phyloP scores from a whole-genome alignment of 2,329 filamentous ascomycete genomes.

The Penicillium nordicum region DNA sequence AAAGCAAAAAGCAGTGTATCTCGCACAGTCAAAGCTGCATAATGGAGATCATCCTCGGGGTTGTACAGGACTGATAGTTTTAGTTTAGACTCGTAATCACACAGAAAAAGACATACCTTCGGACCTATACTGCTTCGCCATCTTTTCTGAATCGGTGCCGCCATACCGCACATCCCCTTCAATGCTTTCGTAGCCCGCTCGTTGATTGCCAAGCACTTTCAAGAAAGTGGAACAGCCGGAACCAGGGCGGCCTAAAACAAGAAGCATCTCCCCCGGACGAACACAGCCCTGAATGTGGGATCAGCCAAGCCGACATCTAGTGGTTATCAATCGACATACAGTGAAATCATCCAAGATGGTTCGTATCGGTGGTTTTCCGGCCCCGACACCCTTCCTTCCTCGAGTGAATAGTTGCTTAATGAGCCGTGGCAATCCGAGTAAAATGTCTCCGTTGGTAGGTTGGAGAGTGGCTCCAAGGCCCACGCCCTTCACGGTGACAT shows the following conservation, averaged over 20 bases:
- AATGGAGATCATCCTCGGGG: slow-evolving; percentile 73
- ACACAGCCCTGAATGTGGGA: slow-evolving; percentile 34
- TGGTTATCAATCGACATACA: slow-evolving; percentile 18
- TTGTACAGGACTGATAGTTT: slow-evolving; percentile 63
- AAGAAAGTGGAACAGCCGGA: slow-evolving; percentile 73
- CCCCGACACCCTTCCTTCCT: slow-evolving; percentile 28
- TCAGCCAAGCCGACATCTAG: background rate
- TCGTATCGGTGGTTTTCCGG: slow-evolving; percentile 51
- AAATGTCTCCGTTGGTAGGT: slow-evolving; percentile 55
- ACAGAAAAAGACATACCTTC: slow-evolving; percentile 30
- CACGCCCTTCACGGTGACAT: slow-evolving; percentile 66
- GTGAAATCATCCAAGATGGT: slow-evolving; percentile 65
- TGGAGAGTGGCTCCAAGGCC: slow-evolving; percentile 63
- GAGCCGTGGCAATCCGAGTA: slow-evolving; percentile 49
- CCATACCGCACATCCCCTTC: slow-evolving; percentile 56
- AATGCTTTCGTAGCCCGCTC: slow-evolving; percentile 59
- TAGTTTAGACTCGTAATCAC: background rate
- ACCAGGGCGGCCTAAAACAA: slow-evolving; percentile 42
- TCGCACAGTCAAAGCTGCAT: slow-evolving; percentile 71
- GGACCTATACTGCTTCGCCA: slow-evolving; percentile 49
- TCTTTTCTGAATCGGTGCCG: slow-evolving; percentile 51
- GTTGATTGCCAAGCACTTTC: slow-evolving; percentile 72
- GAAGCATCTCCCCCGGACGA: slow-evolving; percentile 39
- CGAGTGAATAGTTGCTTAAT: slow-evolving; percentile 44
- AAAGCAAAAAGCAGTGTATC: slow-evolving; percentile 72